These are phyloP conservation scores for Cercospora sp. DNA, from an alignment of 2,329 filamentous ascomycete genomes.

Conservation along the genomic window DNA sequence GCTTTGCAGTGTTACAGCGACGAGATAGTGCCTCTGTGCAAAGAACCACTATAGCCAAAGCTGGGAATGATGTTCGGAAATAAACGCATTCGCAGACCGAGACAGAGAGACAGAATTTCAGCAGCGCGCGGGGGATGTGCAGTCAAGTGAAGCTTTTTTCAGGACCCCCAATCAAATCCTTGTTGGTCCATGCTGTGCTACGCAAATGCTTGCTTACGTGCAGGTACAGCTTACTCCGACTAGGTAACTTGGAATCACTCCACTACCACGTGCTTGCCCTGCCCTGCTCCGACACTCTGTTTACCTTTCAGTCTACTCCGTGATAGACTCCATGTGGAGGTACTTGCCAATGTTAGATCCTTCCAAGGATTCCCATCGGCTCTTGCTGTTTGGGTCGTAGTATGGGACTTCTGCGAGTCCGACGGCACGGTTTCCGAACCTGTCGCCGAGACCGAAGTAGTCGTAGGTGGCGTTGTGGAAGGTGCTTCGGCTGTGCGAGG, in stretches of 20 bases:
- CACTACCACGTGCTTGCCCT: neutral
- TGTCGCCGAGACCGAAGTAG: slow-evolving; percentile 55
- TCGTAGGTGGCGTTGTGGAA: slow-evolving; percentile 65
- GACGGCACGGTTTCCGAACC: slow-evolving; percentile 56
- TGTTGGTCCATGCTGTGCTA: neutral
- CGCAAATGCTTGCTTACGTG: neutral
- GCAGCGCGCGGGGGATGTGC: neutral
- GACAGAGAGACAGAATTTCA: neutral
- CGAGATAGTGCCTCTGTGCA: neutral
- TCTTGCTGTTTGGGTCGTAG: slow-evolving; percentile 52
- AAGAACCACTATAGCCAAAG: neutral
- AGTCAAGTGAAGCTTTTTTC: neutral
- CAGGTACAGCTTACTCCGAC: neutral
- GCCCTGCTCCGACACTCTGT: neutral
- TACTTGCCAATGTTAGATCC: neutral
- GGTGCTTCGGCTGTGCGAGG: slow-evolving; percentile 38
- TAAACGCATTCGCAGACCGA: neutral
- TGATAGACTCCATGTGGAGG: neutral
- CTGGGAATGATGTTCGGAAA: neutral
- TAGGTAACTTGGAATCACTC: neutral
- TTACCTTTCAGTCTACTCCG: neutral
- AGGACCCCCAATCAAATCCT: neutral
- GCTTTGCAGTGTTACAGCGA: neutral
- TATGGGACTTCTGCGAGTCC: slow-evolving; percentile 59
- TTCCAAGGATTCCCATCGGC: neutral